Evolutionary conservation across 345 rosid species (phyloP).

Genomic region (Orychophragmus violaceus): DNA sequence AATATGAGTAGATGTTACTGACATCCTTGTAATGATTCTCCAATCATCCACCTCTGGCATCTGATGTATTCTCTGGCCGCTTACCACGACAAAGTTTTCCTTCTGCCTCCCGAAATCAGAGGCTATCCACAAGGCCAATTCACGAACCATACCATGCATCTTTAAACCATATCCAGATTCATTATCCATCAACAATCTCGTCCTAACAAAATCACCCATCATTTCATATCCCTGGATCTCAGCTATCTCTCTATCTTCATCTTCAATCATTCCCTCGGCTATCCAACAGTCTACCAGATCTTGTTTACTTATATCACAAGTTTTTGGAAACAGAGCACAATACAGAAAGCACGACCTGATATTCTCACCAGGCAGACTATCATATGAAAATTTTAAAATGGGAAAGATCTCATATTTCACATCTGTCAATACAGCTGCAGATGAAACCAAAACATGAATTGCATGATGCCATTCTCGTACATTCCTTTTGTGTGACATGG

Average conservation of each 20-base stretch:
- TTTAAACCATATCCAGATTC: constrained; percentile 10
- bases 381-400: background rate
- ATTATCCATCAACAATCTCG: constrained; percentile 24
- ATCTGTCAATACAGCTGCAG: background rate
- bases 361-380: no score
- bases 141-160: constrained; percentile 37
- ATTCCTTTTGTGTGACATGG: background rate
- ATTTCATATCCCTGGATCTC: constrained; percentile 13
- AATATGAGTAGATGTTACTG: background rate
- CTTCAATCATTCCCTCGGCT: background rate
- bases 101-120: background rate
- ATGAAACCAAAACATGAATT: background rate
- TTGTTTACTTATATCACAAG: background rate
- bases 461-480: background rate
- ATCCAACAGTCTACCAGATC: background rate
- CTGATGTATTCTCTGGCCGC: background rate
- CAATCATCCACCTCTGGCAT: background rate
- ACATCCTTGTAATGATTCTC: background rate
- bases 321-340: constrained; percentile 10
- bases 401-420: background rate
- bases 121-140: constrained; percentile 36
- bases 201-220: constrained; percentile 26
- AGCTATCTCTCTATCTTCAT: background rate
- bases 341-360: constrained; percentile 5
- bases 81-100: background rate